Evolutionary conservation across 208 protist genomes (phyloP), one percentile per base, ranked within the genome.

Genomic region (Acanthamoeba quina): DNA sequence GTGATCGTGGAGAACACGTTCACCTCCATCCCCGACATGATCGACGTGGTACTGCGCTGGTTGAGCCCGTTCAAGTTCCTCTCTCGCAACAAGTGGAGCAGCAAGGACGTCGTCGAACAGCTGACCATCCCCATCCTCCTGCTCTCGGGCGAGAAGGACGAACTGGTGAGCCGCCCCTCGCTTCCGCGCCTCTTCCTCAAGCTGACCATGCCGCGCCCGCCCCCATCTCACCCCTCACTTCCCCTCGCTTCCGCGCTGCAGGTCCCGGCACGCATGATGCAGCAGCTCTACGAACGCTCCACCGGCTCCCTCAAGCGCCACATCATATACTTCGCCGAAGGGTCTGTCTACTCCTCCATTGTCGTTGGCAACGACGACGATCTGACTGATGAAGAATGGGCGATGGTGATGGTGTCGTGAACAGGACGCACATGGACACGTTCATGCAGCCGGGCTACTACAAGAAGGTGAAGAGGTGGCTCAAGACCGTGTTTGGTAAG

Each of bases 1-100:
- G 74, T 93, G 60, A 94, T 95, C 54, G 68, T 95, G 7, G 94
- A 95, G 82, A 95, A 95, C 66, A 95, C 94, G 4, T 95, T 95
- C 66, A 94, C 90, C 3, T 62, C 34, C 56, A 95, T 95, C 26
- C 62, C 89, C 56, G 94, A 95, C 66, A 94, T 95, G 94, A 92
- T 95, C 26, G 94, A 95, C 72, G 70, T 94, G 6, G 78, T 94
- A 44, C 6, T 90, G 83, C 80, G 64, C 31, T 68, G 80, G 82
- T 34, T 95, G n/a, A 58, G 37, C 11, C 83, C 78, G 62, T 88
- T 95, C 68, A 95, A 95, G 41, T 94, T 92, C 44, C 62, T 95
- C 62, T 70, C 62, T 0, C 34, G 56, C n/a, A 95, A 94, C 68
- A 54, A 95, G 41, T 94, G 89, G 94, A 78, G 41, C 41, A 94